Evolutionary conservation across 2,329 filamentous ascomycete genomes (phyloP).

Genomic region (Nigrograna mackinnonii): DNA sequence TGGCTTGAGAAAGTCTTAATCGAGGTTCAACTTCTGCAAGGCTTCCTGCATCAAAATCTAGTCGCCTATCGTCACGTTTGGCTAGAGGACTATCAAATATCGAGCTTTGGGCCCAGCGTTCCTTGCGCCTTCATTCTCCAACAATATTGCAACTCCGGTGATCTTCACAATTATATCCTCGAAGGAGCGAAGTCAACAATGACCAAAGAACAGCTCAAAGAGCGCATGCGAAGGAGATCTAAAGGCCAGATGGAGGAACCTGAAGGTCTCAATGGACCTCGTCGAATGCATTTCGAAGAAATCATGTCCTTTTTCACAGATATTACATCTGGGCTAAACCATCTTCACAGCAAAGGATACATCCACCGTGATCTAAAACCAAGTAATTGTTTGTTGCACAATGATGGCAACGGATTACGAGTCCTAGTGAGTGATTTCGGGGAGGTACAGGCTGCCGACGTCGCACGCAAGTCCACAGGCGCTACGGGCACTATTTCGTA

Average conservation of each 20-base stretch:
- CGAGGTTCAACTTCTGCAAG: constrained; percentile 90
- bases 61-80: constrained; percentile 97
- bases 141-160: constrained; percentile 94
- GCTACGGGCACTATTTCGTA: constrained; percentile 97
- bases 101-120: constrained; percentile 83
- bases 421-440: constrained; percentile 98
- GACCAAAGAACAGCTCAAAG: constrained; percentile 86
- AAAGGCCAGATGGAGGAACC: constrained; percentile 73
- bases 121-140: constrained; percentile 96
- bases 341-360: constrained; percentile 88
- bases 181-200: constrained; percentile 63
- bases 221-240: constrained; percentile 80
- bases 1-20: constrained; percentile 95
- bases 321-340: constrained; percentile 87
- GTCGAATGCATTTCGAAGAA: constrained; percentile 76
- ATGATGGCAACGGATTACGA: constrained; percentile 68
- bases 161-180: constrained; percentile 86
- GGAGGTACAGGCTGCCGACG: constrained; percentile 86
- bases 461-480: constrained; percentile 83
- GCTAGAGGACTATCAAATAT: constrained; percentile 87
- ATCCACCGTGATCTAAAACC: constrained; percentile 97
- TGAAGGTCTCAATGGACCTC: constrained; percentile 53
- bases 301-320: constrained; percentile 98
- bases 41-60: constrained; percentile 89
- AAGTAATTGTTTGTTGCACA: constrained; percentile 89